Evolutionary conservation across 345 rosid species (phyloP).

Genomic region (Corchorus olitorius): DNA sequence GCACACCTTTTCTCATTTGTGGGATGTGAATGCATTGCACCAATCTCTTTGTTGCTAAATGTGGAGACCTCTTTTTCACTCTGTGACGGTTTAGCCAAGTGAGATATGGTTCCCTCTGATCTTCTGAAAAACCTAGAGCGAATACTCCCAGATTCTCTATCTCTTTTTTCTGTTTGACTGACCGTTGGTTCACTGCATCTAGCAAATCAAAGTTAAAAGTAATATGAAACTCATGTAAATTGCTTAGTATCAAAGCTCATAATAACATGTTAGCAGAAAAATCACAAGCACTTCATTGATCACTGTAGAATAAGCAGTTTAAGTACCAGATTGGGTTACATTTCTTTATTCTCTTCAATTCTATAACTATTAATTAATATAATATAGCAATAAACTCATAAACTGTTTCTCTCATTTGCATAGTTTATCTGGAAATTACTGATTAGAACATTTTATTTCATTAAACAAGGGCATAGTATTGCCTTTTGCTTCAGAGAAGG

Average conservation of each 20-base stretch:
- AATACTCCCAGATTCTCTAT: slow-evolving; percentile 42
- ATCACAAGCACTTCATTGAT: neutral
- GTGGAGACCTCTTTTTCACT: slow-evolving; percentile 32
- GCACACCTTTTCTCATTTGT: slow-evolving; percentile 30
- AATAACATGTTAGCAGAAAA: slow-evolving; percentile 11
- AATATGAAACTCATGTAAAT: neutral
- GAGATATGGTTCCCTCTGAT: slow-evolving; percentile 33
- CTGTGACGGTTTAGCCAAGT: slow-evolving; percentile 33
- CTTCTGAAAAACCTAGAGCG: slow-evolving; percentile 40
- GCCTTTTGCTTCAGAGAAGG: no score
- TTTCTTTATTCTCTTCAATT: neutral
- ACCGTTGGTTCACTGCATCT: slow-evolving; percentile 31
- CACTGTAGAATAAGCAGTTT: neutral
- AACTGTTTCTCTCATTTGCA: neutral
- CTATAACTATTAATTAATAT: neutral
- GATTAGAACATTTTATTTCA: neutral
- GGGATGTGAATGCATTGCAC: slow-evolving; percentile 22
- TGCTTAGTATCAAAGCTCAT: neutral
- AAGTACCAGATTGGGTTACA: no score
- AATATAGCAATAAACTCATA: neutral
- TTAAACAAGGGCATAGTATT: neutral
- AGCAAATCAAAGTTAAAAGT: slow-evolving; percentile 18
- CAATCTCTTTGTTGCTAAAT: slow-evolving; percentile 30
- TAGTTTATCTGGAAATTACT: slow-evolving; percentile 8
- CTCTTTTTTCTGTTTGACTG: slow-evolving; percentile 28